These are phyloP conservation scores for Schizochytrium sp. DNA, from an alignment of 108 stramenopile species.

Conservation along the genomic window DNA sequence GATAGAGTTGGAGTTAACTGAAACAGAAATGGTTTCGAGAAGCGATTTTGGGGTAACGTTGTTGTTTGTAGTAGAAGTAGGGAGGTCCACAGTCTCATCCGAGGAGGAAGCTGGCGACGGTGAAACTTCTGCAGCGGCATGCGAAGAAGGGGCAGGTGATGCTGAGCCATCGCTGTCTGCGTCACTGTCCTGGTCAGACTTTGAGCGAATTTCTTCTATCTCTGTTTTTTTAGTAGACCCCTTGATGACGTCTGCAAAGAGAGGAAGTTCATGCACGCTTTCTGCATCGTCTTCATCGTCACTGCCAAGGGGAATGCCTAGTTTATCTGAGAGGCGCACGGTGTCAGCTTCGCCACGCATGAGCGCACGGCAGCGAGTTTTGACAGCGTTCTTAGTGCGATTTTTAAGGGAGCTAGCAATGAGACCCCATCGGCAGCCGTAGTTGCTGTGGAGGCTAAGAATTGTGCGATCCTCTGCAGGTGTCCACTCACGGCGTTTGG, in stretches of 20 bases:
- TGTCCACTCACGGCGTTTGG: conserved; percentile 51
- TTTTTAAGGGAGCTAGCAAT: not conserved
- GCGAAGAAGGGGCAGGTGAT: not conserved
- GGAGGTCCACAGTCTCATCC: conserved; percentile 28
- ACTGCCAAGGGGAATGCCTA: conserved; percentile 77
- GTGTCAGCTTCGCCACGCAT: conserved; percentile 67
- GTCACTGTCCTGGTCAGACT: not conserved
- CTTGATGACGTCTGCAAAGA: not conserved
- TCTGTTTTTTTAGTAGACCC: not conserved
- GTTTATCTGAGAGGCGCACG: conserved; percentile 69
- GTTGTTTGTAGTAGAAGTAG: not conserved
- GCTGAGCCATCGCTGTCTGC: not conserved
- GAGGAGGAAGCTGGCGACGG: not conserved
- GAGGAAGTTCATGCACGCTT: conserved; percentile 56
- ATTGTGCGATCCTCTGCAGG: conserved; percentile 50
- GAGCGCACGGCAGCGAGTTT: conserved; percentile 45
- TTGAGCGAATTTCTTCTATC: not conserved
- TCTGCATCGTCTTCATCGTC: conserved; percentile 77
- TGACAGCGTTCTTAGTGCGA: conserved; percentile 51
- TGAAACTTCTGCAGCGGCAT: not conserved
- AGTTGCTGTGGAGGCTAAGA: conserved; percentile 49
- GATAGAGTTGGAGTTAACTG: not conserved
- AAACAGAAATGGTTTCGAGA: not conserved
- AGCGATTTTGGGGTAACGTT: not conserved
- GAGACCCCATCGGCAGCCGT: conserved; percentile 53